Evolutionary conservation across 2,329 filamentous ascomycete species (phyloP).

Genomic region (Emmonsiellopsis sp.): DNA sequence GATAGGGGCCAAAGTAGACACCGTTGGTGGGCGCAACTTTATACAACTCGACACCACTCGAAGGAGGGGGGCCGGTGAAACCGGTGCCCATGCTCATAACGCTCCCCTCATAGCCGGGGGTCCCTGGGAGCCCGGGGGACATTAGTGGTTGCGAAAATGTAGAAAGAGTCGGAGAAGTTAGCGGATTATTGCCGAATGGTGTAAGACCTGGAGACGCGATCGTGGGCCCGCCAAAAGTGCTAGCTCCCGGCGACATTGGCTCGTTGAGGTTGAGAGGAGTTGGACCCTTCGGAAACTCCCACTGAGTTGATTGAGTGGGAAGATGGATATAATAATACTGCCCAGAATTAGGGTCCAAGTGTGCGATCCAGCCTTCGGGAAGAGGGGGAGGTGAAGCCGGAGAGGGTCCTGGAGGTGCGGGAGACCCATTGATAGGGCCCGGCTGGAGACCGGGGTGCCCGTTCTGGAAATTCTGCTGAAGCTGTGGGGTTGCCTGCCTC

Average conservation of each 20-base stretch:
- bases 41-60: constrained; percentile 85
- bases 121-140: constrained; percentile 74
- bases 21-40: constrained; percentile 88
- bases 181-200: constrained; percentile 46
- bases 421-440: constrained; percentile 20
- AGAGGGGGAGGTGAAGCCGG: constrained; percentile 83
- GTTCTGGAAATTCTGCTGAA: constrained; percentile 31
- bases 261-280: constrained; percentile 79
- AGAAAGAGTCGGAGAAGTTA: constrained; percentile 62
- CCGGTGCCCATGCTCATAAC: constrained; percentile 78
- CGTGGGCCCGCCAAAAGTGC: constrained; percentile 48
- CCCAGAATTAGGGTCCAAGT: constrained; percentile 87
- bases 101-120: constrained; percentile 74
- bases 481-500: constrained; percentile 40
- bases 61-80: constrained; percentile 80
- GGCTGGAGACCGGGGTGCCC: constrained; percentile 19
- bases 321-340: constrained; percentile 99
- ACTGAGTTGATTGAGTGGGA: constrained; percentile 89
- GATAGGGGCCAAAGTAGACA: constrained; percentile 94
- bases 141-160: constrained; percentile 54
- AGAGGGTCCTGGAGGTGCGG: constrained; percentile 39
- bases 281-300: constrained; percentile 96
- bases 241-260: constrained; percentile 73
- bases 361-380: constrained; percentile 96
- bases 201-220: constrained; percentile 21